phyloP scores from a whole-genome alignment of 139 green algal species.

The Yamagishiella unicocca region DNA sequence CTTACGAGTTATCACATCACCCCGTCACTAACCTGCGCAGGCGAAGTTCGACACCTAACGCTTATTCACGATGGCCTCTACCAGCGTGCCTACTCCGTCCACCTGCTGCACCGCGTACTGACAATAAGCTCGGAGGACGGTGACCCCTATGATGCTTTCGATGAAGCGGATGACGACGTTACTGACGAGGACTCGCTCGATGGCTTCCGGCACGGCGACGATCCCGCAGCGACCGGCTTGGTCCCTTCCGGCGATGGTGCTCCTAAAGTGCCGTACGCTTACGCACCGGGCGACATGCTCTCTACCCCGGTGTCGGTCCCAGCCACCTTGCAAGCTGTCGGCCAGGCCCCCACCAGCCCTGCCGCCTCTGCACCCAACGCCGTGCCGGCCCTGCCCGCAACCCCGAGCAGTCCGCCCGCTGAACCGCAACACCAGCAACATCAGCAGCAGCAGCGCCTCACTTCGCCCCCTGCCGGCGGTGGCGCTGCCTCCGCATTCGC shows the following conservation, averaged over 20 bases:
- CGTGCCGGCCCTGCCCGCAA: neutral
- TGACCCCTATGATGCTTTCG: conserved; percentile 30
- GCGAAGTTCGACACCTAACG: neutral
- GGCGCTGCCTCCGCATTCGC: neutral
- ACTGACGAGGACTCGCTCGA: neutral
- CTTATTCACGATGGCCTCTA: conserved; percentile 40
- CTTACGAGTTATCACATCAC: neutral
- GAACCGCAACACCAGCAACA: neutral
- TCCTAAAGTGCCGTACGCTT: conserved; percentile 23
- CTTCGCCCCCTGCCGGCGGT: no score
- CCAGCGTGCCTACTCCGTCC: conserved; percentile 38
- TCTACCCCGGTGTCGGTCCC: neutral
- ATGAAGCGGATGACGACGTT: neutral
- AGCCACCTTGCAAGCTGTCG: neutral
- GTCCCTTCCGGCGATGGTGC: neutral
- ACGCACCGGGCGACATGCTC: conserved; percentile 34
- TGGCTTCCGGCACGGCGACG: neutral
- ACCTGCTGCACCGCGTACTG: conserved; percentile 35
- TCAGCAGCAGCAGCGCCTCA: neutral
- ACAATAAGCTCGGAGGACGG: conserved; percentile 39
- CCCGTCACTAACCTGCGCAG: neutral
- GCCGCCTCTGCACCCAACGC: neutral
- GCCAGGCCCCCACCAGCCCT: neutral
- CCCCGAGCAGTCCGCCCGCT: neutral
- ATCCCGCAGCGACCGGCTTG: neutral